A percentile compares a stretch with the other conserved stretches of the same genome.
Conservation (phyloP, 2,329 filamentous ascomycete genomes). For the Fusarium piperis region DNA sequence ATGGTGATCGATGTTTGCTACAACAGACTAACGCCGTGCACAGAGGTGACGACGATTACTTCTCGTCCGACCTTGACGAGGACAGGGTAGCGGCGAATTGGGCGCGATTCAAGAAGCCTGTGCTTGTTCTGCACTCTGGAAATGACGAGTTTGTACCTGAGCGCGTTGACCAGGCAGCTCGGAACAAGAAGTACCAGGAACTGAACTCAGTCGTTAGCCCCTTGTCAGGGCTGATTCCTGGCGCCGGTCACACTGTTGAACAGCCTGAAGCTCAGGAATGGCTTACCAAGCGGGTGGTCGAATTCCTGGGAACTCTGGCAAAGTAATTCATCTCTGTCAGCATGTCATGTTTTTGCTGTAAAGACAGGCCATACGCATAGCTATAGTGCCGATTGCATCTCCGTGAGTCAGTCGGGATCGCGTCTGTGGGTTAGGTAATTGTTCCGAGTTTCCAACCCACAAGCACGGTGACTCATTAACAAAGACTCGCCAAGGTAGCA, state of each 20-base stretch:
- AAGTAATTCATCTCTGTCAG: neutral
- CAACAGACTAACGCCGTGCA: constrained; percentile 1
- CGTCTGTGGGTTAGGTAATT: neutral
- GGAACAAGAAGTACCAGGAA: constrained; percentile 67
- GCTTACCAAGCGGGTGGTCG: constrained; percentile 58
- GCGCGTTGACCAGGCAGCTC: constrained; percentile 63
- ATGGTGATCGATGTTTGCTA: neutral
- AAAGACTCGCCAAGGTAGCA: neutral
- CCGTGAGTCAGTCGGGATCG: neutral
- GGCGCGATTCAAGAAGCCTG: constrained; percentile 66
- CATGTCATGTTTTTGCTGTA: neutral
- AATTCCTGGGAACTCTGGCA: constrained; percentile 54
- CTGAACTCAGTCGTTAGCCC: constrained; percentile 57
- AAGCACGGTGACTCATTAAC: neutral
- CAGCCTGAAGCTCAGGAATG: constrained; percentile 57
- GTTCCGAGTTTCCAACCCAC: neutral
- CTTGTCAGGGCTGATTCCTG: constrained; percentile 63
- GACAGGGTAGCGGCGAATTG: constrained; percentile 71
- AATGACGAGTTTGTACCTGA: constrained; percentile 72
- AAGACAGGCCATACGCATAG: neutral
- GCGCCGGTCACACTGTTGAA: constrained; percentile 61
- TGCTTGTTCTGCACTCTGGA: constrained; percentile 73
- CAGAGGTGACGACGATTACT: constrained; percentile 85
- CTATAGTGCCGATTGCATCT: neutral
- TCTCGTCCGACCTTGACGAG: constrained; percentile 78